Percentiles rank a stretch among this genome's conserved stretches.
These are phyloP conservation scores for Colletotrichum liriopes DNA, from an alignment of 2,329 filamentous ascomycete genomes.

Conservation along the genomic window DNA sequence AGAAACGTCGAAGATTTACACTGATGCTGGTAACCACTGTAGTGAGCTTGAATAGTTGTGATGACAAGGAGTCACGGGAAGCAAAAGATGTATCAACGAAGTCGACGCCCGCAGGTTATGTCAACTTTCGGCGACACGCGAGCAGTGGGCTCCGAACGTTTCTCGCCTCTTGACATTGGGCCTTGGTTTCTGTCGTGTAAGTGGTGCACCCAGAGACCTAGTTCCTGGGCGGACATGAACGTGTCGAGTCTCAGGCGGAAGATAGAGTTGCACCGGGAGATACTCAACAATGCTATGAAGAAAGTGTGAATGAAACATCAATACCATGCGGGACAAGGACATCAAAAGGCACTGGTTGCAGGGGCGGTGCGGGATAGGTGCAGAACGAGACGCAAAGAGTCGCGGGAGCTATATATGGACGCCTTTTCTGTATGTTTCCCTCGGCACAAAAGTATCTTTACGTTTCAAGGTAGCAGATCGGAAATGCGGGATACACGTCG, in stretches of 20 bases:
- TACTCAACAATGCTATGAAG: neutral
- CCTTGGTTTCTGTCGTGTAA: neutral
- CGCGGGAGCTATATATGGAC: slow-evolving; percentile 13
- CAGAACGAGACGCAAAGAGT: slow-evolving; percentile 26
- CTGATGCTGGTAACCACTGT: neutral
- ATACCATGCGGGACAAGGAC: neutral
- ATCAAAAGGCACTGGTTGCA: neutral
- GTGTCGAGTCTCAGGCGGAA: neutral
- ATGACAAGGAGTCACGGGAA: neutral
- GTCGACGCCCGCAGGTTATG: neutral
- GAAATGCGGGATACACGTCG: slow-evolving; percentile 18
- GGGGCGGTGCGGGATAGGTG: neutral
- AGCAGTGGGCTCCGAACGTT: neutral
- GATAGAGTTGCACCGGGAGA: neutral
- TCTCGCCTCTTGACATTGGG: too few relatives aligned
- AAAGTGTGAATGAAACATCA: neutral
- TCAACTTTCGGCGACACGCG: neutral
- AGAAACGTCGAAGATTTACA: neutral
- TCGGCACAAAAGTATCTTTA: slow-evolving; percentile 11
- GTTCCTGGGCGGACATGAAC: neutral
- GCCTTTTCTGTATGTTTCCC: neutral
- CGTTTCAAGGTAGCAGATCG: slow-evolving; percentile 27
- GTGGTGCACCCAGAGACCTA: neutral
- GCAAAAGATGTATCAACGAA: neutral
- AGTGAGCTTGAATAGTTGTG: too few relatives aligned